phyloP scores from a whole-genome alignment of 2,329 filamentous ascomycete species.

The Colletotrichum chlorophyti region DNA sequence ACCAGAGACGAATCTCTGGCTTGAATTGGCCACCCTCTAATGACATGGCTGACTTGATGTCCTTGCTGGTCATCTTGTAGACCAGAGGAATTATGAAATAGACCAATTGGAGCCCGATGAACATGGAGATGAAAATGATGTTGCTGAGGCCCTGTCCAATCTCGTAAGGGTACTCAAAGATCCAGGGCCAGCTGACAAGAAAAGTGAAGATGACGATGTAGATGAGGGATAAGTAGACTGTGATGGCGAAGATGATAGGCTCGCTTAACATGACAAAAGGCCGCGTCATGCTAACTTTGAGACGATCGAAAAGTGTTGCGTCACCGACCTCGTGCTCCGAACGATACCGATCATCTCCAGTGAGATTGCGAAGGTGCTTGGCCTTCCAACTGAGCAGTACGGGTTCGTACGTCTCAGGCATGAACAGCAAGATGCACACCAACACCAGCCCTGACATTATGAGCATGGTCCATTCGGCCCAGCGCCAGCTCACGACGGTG shows the following conservation, averaged over 20 bases:
- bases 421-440: constrained; percentile 61
- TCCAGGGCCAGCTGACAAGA: constrained; percentile 56
- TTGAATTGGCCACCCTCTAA: constrained; percentile 39
- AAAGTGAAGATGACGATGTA: constrained; percentile 63
- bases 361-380: constrained; percentile 62
- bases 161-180: constrained; percentile 52
- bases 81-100: constrained; percentile 42
- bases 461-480: constrained; percentile 69
- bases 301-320: constrained; percentile 57
- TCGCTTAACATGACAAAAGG: constrained; percentile 48
- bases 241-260: constrained; percentile 49
- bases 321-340: constrained; percentile 67
- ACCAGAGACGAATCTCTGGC: constrained; percentile 49
- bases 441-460: constrained; percentile 67
- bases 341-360: constrained; percentile 65
- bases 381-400: constrained; percentile 68
- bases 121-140: constrained; percentile 51
- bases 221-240: constrained; percentile 56
- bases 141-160: constrained; percentile 49
- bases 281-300: constrained; percentile 51
- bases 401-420: constrained; percentile 70
- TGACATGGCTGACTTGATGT: constrained; percentile 18
- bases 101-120: constrained; percentile 45
- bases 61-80: constrained; percentile 35
- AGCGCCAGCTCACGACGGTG: constrained; percentile 61